Base-by-base conservation (phyloP, 2,329 filamentous ascomycete genomes). In the Epichloe sp. region DNA sequence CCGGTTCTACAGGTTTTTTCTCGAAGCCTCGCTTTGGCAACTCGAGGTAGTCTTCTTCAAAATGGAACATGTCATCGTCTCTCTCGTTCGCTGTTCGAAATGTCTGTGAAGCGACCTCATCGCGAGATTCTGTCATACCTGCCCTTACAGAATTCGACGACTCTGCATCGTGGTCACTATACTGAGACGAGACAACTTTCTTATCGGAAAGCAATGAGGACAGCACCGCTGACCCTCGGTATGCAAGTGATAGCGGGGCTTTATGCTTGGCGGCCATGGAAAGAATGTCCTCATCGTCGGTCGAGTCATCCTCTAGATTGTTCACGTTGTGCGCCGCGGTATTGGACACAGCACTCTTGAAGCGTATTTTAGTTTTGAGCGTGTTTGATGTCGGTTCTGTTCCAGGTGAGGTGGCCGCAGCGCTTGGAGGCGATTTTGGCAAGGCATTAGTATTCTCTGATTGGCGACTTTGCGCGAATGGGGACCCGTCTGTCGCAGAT, bases 51-150 rank as follows among this genome's bases (percentile, higher is more conserved):
- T 62, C 64, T 11, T 58, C 57, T 48, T 76, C 74, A 50, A 76
- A 76, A 5, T 70, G 61, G 54, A 76, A 76, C 56, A 76, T 58
- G 7, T 69, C 71, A 34, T 71, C 69, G 4, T 70, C 64, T 11
- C 8, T 19, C 17, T 69, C 38, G 2, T 51, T 23, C 52, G 15
- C 12, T 37, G n/a, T 23, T n/a, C 17, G 21, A 17, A 15, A 23
- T 10, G 5, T 10, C 40, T 10, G 4, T 15, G 40, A 21, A 8
- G 12, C 36, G 26, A n/a, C 15, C 19, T 43, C 44, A 26, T 26
- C 15, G 15, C 43, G 17, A 40, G 7, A 5, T 14, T 43, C 8
- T 19, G 31, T 6, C 11, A 10, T 19, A 38, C 15, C 26, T 31
- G 42, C 19, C 2, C 34, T 15, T 19, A 19, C 12, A n/a, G 15